Conservation (phyloP, 2,329 filamentous ascomycete species). For the Stachybotrys elegans region DNA sequence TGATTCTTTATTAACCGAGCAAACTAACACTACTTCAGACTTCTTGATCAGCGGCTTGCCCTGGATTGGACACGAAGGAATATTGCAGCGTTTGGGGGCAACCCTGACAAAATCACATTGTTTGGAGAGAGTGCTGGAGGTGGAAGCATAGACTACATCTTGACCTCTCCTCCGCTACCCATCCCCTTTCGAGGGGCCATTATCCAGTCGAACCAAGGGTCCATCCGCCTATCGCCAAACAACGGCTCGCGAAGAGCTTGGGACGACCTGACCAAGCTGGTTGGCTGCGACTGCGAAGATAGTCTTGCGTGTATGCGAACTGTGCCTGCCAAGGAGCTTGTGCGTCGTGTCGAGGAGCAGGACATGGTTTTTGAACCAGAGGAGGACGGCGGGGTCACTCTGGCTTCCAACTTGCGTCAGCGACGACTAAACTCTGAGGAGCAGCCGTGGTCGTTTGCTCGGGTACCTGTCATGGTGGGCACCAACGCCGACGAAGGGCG, state of each 20-base stretch:
- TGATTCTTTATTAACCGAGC: fast-evolving
- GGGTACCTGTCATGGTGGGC: conserved; percentile 17
- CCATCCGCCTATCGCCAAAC: conserved; percentile 1
- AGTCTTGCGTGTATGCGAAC: conserved; percentile 18
- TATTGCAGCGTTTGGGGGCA: conserved; percentile 42
- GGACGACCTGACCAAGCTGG: conserved; percentile 6
- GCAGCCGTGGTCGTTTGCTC: conserved; percentile 9
- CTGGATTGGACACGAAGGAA: conserved; percentile 46
- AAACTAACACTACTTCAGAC: conserved; percentile 8
- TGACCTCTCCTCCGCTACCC: conserved; percentile 18
- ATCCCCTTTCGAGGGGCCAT: conserved; percentile 23
- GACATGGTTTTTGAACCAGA: conserved; percentile 15
- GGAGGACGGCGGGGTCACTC: conserved; percentile 16
- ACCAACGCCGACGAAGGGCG: conserved; percentile 17
- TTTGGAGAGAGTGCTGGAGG: conserved; percentile 49
- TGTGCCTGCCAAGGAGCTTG: conserved; percentile 11
- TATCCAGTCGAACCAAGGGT: conserved; percentile 16
- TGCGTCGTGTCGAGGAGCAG: conserved; percentile 10
- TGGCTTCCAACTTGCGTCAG: conserved; percentile 9
- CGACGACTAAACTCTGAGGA: conserved; percentile 9
- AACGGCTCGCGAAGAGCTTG: conserved; percentile 10
- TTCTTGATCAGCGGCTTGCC: conserved; percentile 36
- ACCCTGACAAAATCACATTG: conserved; percentile 39
- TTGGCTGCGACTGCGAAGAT: conserved; percentile 7
- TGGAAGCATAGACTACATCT: conserved; percentile 45